A percentile compares a stretch with the other conserved stretches of the same genome.
These are phyloP conservation scores for Trichaptum fuscoviolaceum DNA, from an alignment of 768 basidiomycete genomes.

Conservation along the genomic window DNA sequence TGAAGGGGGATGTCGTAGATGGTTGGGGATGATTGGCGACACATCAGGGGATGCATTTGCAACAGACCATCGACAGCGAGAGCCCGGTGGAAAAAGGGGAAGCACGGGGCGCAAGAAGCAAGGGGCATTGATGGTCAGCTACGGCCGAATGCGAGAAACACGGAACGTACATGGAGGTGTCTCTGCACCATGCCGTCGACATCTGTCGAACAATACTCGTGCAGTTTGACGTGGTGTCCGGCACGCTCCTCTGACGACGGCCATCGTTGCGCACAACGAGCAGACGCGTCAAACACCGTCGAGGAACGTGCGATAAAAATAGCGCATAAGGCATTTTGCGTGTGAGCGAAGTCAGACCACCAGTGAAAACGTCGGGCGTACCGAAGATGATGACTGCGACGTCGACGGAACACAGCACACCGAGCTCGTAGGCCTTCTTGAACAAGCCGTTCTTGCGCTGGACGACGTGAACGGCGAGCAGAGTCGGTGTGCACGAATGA, in stretches of 20 bases:
- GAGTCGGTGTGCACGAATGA: slow-evolving; percentile 8
- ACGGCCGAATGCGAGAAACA: slow-evolving; percentile 6
- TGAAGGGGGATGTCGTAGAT: too few relatives aligned
- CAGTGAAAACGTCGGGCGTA: slow-evolving; percentile 27
- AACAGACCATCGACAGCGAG: too few relatives aligned
- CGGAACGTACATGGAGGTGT: slow-evolving; percentile 46
- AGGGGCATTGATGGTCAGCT: not conserved
- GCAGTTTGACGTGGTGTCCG: slow-evolving; percentile 76
- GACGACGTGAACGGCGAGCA: slow-evolving; percentile 16
- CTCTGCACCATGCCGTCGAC: slow-evolving; percentile 66
- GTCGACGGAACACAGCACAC: slow-evolving; percentile 85
- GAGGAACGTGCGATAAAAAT: slow-evolving; percentile 34
- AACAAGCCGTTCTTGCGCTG: slow-evolving; percentile 87
- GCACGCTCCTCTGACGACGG: slow-evolving; percentile 57
- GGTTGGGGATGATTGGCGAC: too few relatives aligned
- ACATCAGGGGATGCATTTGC: not conserved
- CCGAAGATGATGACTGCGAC: slow-evolving; percentile 87
- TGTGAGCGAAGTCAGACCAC: slow-evolving; percentile 6
- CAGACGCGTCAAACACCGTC: slow-evolving; percentile 3
- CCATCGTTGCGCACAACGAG: slow-evolving; percentile 7
- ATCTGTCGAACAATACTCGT: slow-evolving; percentile 74
- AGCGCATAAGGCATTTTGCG: slow-evolving; percentile 17
- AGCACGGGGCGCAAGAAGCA: slow-evolving; percentile 4
- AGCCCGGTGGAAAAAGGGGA: too few relatives aligned
- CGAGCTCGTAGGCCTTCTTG: slow-evolving; percentile 88